A percentile compares a stretch with the other conserved stretches of the same genome.
Evolutionary conservation across 768 basidiomycete species (phyloP).

Genomic region (Trametes coccinea): DNA sequence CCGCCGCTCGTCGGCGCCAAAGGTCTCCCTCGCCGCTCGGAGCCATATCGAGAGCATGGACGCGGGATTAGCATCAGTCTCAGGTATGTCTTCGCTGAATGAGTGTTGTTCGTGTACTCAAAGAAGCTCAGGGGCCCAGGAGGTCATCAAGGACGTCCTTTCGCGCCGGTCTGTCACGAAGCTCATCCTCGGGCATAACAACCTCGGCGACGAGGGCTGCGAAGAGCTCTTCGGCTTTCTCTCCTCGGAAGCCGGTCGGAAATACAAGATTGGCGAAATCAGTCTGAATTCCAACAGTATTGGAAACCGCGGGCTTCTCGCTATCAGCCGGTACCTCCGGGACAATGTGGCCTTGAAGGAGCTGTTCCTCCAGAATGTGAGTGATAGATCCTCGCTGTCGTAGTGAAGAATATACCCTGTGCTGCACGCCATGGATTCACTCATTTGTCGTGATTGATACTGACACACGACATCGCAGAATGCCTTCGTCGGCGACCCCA

Average conservation of each 20-base stretch:
- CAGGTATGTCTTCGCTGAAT: conserved; percentile 14
- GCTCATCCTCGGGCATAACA: conserved; percentile 56
- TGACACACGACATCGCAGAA: conserved; percentile 34
- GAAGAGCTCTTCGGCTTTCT: conserved; percentile 55
- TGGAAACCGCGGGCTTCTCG: conserved; percentile 52
- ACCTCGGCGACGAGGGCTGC: conserved; percentile 59
- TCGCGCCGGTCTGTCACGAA: conserved; percentile 50
- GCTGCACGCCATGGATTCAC: neutral
- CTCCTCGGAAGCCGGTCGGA: conserved; percentile 46
- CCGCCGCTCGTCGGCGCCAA: conserved; percentile 13
- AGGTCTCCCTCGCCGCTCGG: conserved; percentile 21
- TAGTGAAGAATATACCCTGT: neutral
- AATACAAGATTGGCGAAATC: conserved; percentile 52
- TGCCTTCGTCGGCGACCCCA: conserved; percentile 39
- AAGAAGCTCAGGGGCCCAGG: conserved; percentile 45
- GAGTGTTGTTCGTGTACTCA: neutral
- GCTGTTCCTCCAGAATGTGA: conserved; percentile 59
- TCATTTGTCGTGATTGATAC: neutral
- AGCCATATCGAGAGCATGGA: conserved; percentile 27
- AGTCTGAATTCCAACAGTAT: conserved; percentile 59
- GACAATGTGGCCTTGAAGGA: conserved; percentile 47
- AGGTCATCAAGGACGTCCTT: conserved; percentile 48
- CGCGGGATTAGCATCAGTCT: conserved; percentile 21
- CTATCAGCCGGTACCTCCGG: conserved; percentile 53
- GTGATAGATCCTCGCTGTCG: conserved; percentile 23